Conservation (phyloP, 768 basidiomycete genomes). For the Kwoniella dendrophila region DNA sequence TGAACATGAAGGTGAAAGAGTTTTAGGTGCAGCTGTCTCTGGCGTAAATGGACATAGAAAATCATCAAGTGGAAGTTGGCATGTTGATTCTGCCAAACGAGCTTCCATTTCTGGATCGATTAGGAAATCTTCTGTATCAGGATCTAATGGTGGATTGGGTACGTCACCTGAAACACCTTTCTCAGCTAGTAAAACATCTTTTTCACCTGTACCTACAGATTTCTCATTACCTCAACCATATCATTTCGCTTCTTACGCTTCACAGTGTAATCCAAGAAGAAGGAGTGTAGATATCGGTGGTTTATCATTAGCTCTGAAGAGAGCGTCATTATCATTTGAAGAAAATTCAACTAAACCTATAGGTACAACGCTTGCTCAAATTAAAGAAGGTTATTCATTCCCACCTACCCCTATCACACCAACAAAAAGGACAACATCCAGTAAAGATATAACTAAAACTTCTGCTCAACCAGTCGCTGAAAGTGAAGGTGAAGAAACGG, state of each 20-base stretch:
- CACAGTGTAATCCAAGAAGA: conserved; percentile 53
- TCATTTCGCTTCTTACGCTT: conserved; percentile 11
- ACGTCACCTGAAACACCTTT: background rate
- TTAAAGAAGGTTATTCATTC: conserved; percentile 34
- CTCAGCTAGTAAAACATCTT: background rate
- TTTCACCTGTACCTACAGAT: conserved; percentile 10
- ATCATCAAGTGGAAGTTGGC: conserved; percentile 17
- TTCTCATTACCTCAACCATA: conserved; percentile 20
- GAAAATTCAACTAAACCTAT: background rate
- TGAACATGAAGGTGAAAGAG: conserved; percentile 45
- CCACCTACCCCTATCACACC: conserved; percentile 49
- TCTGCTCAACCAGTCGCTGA: conserved; percentile 45
- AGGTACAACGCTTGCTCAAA: conserved; percentile 40
- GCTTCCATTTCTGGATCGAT: conserved; percentile 3
- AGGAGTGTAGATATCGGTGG: conserved; percentile 89
- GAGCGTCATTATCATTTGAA: conserved; percentile 37
- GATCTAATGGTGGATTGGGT: background rate
- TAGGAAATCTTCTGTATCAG: background rate
- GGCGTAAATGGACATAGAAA: conserved; percentile 8
- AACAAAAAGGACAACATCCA: conserved; percentile 64
- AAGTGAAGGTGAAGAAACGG: conserved; percentile 33
- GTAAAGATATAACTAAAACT: conserved; percentile 44
- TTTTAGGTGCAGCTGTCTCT: conserved; percentile 29
- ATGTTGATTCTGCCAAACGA: conserved; percentile 12
- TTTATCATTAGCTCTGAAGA: conserved; percentile 70